These are phyloP conservation scores for Agrocybe pediades DNA, from an alignment of 768 basidiomycete genomes.

Conservation along the genomic window DNA sequence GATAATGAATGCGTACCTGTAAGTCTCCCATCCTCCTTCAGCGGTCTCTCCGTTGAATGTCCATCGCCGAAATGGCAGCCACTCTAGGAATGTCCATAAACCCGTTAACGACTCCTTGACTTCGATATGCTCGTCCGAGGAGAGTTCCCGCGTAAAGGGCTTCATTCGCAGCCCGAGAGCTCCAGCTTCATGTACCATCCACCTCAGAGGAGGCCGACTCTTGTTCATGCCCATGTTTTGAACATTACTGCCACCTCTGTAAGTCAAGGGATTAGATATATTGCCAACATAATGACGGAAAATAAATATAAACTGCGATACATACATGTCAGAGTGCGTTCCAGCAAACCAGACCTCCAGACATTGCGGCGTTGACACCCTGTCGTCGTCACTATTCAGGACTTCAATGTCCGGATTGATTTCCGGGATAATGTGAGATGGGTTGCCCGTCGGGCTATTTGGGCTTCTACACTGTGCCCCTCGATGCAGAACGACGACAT, in stretches of 20 bases:
- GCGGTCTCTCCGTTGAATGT: constrained; percentile 5
- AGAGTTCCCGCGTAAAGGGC: constrained; percentile 8
- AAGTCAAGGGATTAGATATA: not conserved
- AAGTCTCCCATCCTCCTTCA: not conserved
- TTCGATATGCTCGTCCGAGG: constrained; percentile 8
- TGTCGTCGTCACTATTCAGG: not conserved
- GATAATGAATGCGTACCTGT: constrained; percentile 3
- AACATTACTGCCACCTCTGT: constrained; percentile 20
- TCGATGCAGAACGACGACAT: no score
- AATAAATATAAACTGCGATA: not conserved
- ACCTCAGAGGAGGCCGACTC: constrained; percentile 20
- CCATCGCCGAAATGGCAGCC: constrained; percentile 5
- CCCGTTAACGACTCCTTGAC: constrained; percentile 20
- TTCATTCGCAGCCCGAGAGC: constrained; percentile 15
- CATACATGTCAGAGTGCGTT: constrained; percentile 26
- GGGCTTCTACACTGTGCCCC: no score
- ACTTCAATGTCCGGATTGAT: not conserved
- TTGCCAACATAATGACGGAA: not conserved
- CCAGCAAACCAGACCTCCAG: constrained; percentile 34
- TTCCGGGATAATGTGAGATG: not conserved
- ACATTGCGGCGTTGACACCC: constrained; percentile 12
- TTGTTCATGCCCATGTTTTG: constrained; percentile 19
- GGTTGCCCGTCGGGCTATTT: no score
- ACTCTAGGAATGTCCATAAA: constrained; percentile 19
- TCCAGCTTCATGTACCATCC: constrained; percentile 25